Evolutionary conservation across 768 basidiomycete species (phyloP).

Genomic region (Strobilomyces dryophilus): DNA sequence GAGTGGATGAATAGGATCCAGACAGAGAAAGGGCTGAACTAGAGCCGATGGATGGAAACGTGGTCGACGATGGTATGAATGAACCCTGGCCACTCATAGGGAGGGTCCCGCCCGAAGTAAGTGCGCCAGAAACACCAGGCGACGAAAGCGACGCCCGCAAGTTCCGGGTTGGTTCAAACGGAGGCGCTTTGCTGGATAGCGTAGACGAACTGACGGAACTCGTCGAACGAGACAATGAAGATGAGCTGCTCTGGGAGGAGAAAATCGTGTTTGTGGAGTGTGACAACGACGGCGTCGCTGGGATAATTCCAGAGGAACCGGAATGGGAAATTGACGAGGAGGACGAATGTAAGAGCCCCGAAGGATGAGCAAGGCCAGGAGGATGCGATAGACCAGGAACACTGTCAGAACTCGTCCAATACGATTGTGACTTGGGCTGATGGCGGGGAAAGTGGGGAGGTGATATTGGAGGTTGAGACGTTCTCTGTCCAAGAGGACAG

Average conservation of each 20-base stretch:
- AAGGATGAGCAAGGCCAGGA: slow-evolving; percentile 13
- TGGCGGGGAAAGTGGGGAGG: slow-evolving; percentile 26
- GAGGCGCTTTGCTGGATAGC: slow-evolving; percentile 50
- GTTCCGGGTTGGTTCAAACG: slow-evolving; percentile 47
- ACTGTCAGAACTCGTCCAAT: slow-evolving; percentile 18
- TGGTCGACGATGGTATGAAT: slow-evolving; percentile 15
- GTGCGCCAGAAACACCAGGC: slow-evolving; percentile 12
- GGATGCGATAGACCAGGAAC: slow-evolving; percentile 13
- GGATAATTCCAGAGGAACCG: slow-evolving; percentile 14
- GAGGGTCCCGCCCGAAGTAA: slow-evolving; percentile 10
- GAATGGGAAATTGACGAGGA: slow-evolving; percentile 17
- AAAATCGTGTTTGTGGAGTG: slow-evolving; percentile 17
- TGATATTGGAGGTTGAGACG: slow-evolving; percentile 19
- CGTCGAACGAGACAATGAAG: slow-evolving; percentile 27
- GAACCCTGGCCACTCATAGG: slow-evolving; percentile 15
- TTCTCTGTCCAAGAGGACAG: slow-evolving; percentile 17
- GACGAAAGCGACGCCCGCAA: slow-evolving; percentile 23
- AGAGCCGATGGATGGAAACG: slow-evolving; percentile 9
- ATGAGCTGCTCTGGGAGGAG: slow-evolving; percentile 17
- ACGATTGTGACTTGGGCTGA: slow-evolving; percentile 26
- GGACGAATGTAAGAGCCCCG: slow-evolving; percentile 9
- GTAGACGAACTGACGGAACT: slow-evolving; percentile 34
- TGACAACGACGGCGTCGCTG: slow-evolving; percentile 8
- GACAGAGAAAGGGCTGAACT: slow-evolving; percentile 10
- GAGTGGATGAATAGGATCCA: slow-evolving; percentile 14